These are phyloP conservation scores for Colletotrichum simmondsii DNA, from an alignment of 2,329 filamentous ascomycete genomes.

Conservation along the genomic window DNA sequence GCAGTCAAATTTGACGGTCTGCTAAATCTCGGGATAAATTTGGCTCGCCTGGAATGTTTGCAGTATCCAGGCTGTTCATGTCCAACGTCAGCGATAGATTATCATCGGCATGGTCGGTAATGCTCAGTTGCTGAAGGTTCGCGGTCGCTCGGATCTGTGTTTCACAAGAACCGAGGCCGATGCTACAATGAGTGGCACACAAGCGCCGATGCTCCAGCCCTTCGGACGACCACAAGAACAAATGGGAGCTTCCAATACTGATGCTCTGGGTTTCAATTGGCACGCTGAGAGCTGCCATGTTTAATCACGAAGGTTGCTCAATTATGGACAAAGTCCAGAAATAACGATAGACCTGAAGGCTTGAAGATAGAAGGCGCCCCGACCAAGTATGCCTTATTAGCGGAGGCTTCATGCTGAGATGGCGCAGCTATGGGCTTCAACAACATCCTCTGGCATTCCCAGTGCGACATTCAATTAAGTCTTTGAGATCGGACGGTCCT, in stretches of 20 bases:
- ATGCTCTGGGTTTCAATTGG: neutral
- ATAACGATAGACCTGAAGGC: neutral
- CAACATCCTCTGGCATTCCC: too few relatives aligned
- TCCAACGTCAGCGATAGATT: too few relatives aligned
- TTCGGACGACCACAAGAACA: neutral
- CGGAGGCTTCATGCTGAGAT: too few relatives aligned
- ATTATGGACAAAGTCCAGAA: neutral
- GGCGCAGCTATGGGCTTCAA: too few relatives aligned
- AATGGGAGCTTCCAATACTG: neutral
- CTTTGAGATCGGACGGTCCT: too few relatives aligned
- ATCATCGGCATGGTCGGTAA: neutral
- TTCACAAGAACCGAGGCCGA: constrained; percentile 7
- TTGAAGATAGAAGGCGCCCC: too few relatives aligned
- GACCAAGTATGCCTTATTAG: too few relatives aligned
- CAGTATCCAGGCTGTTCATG: too few relatives aligned
- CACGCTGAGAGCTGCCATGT: neutral
- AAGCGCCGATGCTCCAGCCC: neutral
- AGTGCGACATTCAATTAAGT: too few relatives aligned
- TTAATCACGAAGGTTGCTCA: neutral
- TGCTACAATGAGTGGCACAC: neutral
- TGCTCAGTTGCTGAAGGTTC: neutral
- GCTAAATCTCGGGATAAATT: too few relatives aligned
- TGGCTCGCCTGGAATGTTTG: too few relatives aligned
- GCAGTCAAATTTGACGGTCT: neutral
- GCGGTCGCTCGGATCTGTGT: neutral